Evolutionary conservation across 345 rosid genomes (phyloP), one percentile per base, ranked within the genome.

Genomic region (Tarenaya hassleriana): DNA sequence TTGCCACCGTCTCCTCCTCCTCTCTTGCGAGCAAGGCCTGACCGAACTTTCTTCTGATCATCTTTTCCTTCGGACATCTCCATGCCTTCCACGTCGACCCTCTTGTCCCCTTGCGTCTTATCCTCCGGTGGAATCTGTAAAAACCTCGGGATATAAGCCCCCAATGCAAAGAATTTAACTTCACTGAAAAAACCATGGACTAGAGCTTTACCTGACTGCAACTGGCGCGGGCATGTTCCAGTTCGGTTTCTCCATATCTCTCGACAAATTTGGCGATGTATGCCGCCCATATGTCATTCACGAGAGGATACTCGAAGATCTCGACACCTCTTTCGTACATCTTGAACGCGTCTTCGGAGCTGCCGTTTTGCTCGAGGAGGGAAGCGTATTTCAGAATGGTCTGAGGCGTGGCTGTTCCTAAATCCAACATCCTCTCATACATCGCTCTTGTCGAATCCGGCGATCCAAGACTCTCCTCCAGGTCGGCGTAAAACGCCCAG

Each of bases 321-420:
- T 88, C 88, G 60, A 92, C 94, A 49, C 99, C 97, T 65, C 94
- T 78, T 74, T 92, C 97, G 61, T 92, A 88, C 31, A 86, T 95
- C 78, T 84, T 92, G 76, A 92, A 92, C 58, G 99, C 99, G 78
- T 92, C 97, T 78, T 92, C 97, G 37, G 88, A 88, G 60, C 81
- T 88, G 56, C 77, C 85, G 55, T 88, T 77, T 58, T 85, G 94
- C 95, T 88, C 97, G 29, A 92, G 67, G 54, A 88, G 88, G 56
- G 62, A 75, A 16, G 99, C 88, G 60, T 83, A 92, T 56, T 88
- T 88, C 58, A 92, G 67, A 16, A 92, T 88, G 21, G 88, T 88
- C 66, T 92, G 99, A 16, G 99, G 97, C 5, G 97, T 92, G 40
- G 99, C 97, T 48, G 88, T 92, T 73, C 94, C 80, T 63, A 92